Base-by-base conservation (phyloP, 176 grass and related monocot genomes). In the Secale cereale region DNA sequence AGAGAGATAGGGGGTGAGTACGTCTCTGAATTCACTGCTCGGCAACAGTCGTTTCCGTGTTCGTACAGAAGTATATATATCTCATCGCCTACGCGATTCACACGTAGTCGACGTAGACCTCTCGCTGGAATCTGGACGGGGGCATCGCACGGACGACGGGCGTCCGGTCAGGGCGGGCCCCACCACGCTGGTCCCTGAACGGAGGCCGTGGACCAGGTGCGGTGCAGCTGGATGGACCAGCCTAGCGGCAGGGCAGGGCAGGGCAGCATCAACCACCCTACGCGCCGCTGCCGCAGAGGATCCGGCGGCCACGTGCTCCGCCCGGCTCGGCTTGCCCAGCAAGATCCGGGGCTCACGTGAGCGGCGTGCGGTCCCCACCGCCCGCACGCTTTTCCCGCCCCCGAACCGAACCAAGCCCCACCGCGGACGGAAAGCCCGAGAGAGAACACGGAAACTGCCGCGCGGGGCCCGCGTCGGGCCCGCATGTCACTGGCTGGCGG, bases 341-440 rank as follows among this genome's bases (percentile, higher is more conserved):
- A 69, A 84, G 48, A 91, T 87, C 85, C 76, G 43, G 43, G 77
- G 48, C 68, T 91, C 89, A 87, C 81, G 89, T 91, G 85, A 91
- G 89, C 69, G 85, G 76, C 81, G 40, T 79, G 85, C 76, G 89
- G 89, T 84, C 80, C 85, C 85, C 30, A 1, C 20, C 0, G 1
- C 10, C 67, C 79, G 83, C 88, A 86, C 79, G 88, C 84, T 83
- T 86, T 79, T 57, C 79, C 80, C 79, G 43, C 78, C 56, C 59
- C 73, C 72, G 56, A 90, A 85, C 78, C 59, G 62, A 81, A 77
- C 70, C 41, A 35, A 4, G 48, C 33, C 76, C 68, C 82, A 4
- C 61, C 74, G 31, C 37, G 46, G 46, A 10, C 41, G 41, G 41
- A 43, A 59, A 39, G 40, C 33, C 10, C n/a, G 2, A 6, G 31